Conservation (phyloP, 257 asterid species). For the Verbena officinalis region DNA sequence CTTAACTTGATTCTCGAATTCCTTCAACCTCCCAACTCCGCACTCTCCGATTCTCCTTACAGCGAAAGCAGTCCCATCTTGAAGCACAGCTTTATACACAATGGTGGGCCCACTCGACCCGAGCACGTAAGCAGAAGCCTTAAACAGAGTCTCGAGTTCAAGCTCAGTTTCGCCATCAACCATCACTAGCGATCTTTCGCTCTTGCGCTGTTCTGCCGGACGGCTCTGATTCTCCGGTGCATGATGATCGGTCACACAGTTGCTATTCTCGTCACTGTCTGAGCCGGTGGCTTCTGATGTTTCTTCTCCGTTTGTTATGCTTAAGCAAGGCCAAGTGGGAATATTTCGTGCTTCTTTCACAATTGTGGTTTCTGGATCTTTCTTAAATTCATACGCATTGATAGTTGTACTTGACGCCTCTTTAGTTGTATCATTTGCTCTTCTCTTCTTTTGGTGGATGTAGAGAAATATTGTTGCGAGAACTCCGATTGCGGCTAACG, state of each 20-base stretch:
- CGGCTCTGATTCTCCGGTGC: slow-evolving; percentile 15
- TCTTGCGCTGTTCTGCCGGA: slow-evolving; percentile 25
- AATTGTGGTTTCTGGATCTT: slow-evolving; percentile 34
- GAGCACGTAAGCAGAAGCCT: slow-evolving; percentile 86
- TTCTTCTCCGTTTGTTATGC: slow-evolving; percentile 49
- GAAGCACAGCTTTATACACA: slow-evolving; percentile 86
- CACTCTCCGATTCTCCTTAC: slow-evolving; percentile 88
- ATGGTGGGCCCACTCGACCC: slow-evolving; percentile 76
- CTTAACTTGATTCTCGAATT: slow-evolving; percentile 66
- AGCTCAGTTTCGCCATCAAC: slow-evolving; percentile 76
- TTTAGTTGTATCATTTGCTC: slow-evolving; percentile 8
- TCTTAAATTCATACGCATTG: slow-evolving; percentile 37
- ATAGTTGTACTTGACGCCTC: slow-evolving; percentile 25
- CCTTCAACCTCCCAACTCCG: slow-evolving; percentile 56
- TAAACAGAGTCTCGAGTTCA: slow-evolving; percentile 64
- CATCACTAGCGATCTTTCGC: slow-evolving; percentile 61
- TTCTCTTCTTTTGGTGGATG: slow-evolving; percentile 54
- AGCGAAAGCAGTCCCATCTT: slow-evolving; percentile 72
- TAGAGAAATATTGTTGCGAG: slow-evolving; percentile 60
- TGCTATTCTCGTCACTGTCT: slow-evolving; percentile 53
- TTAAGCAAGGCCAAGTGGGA: slow-evolving; percentile 63
- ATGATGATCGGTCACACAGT: slow-evolving; percentile 14
- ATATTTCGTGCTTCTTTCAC: slow-evolving; percentile 37
- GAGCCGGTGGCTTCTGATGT: slow-evolving; percentile 60
- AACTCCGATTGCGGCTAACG: slow-evolving; percentile 71